These are phyloP conservation scores for Alternaria atra DNA, from an alignment of 2,329 filamentous ascomycete genomes.

Conservation along the genomic window DNA sequence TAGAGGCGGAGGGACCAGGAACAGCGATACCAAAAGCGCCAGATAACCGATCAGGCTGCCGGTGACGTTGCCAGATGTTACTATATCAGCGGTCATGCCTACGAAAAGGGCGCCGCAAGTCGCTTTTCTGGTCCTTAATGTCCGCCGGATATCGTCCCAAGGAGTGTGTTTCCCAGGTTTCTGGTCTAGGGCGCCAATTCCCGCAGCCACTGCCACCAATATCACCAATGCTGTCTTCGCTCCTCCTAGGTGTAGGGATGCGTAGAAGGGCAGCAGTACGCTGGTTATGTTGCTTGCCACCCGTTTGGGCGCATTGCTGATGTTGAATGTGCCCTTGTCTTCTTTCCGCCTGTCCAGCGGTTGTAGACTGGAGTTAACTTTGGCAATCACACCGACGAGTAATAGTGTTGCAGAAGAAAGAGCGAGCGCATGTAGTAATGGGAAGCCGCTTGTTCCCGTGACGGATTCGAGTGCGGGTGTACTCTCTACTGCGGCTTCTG, in stretches of 20 bases:
- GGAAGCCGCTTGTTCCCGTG: constrained; percentile 25
- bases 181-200: constrained; percentile 49
- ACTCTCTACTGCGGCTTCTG: constrained; percentile 35
- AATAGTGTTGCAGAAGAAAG: constrained; percentile 59
- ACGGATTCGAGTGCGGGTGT: constrained; percentile 19
- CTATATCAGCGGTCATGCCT: constrained; percentile 45
- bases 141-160: constrained; percentile 45
- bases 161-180: constrained; percentile 44
- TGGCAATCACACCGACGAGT: constrained; percentile 54
- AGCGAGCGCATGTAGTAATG: constrained; percentile 56
- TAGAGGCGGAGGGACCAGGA: constrained; percentile 61
- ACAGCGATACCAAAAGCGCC: constrained; percentile 56
- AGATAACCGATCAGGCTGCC: constrained; percentile 57
- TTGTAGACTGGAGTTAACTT: constrained; percentile 38
- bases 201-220: constrained; percentile 58
- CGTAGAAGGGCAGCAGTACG: constrained; percentile 64
- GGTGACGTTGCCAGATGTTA: constrained; percentile 28
- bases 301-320: constrained; percentile 23
- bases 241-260: constrained; percentile 64
- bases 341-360: constrained; percentile 50
- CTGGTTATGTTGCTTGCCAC: constrained; percentile 51
- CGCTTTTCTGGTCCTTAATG: constrained; percentile 47
- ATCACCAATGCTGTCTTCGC: constrained; percentile 62
- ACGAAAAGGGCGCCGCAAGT: constrained; percentile 50
- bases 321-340: constrained; percentile 22